phyloP scores from a whole-genome alignment of 495 filamentous ascomycete genomes.

The Xylaria longipes region DNA sequence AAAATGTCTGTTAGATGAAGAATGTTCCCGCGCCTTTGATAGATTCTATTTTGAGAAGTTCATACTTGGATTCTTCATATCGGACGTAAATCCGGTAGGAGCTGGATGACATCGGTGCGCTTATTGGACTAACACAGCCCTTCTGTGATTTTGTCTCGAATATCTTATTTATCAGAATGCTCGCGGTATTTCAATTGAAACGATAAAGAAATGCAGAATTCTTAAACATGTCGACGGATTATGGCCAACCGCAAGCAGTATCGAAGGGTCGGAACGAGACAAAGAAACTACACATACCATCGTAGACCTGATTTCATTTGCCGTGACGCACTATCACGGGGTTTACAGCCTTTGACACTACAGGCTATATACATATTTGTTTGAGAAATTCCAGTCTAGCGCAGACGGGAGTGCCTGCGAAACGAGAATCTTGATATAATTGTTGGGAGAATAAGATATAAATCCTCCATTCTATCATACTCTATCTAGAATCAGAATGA shows the following conservation, averaged over 20 bases:
- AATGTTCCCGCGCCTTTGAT: neutral
- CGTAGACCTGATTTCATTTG: neutral
- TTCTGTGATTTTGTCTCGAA: neutral
- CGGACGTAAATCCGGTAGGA: conserved; percentile 20
- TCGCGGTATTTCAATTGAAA: neutral
- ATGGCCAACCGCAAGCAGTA: neutral
- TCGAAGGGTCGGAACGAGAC: neutral
- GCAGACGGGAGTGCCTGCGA: neutral
- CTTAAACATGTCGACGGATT: neutral
- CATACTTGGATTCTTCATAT: conserved; percentile 14
- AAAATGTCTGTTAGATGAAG: neutral
- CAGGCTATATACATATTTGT: neutral
- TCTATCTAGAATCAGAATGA: no score
- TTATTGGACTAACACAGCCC: neutral
- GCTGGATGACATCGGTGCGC: neutral
- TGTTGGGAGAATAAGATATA: no score
- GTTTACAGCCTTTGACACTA: neutral
- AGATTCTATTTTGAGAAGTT: neutral
- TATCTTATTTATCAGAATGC: neutral
- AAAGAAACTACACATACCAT: neutral
- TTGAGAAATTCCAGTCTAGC: neutral
- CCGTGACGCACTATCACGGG: neutral
- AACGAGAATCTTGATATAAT: neutral
- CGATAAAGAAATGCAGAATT: neutral
- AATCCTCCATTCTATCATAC: no score